Percentiles rank a stretch among this genome's conserved stretches.
These are phyloP conservation scores for Paramecium biaurelia DNA, from an alignment of 73 alveolate species.

Conservation along the genomic window DNA sequence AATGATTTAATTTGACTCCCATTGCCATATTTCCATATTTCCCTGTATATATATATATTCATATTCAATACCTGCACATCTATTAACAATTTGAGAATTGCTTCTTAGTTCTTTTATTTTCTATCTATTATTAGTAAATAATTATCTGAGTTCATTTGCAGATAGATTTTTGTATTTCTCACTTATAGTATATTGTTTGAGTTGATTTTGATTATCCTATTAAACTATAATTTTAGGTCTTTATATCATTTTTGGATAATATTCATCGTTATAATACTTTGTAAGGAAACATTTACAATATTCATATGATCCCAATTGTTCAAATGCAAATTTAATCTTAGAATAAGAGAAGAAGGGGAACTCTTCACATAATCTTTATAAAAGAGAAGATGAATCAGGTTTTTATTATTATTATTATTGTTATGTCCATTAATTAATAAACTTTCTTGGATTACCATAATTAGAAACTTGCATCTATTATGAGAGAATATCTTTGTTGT, in stretches of 20 bases:
- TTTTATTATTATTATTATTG: background rate
- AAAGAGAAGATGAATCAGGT: background rate
- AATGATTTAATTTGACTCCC: background rate
- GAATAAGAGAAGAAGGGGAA: constrained; percentile 11
- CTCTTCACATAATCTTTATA: background rate
- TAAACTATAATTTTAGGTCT: background rate
- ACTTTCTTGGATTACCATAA: background rate
- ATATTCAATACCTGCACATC: constrained; percentile 1
- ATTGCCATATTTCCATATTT: background rate
- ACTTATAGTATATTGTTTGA: background rate
- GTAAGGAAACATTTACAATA: background rate
- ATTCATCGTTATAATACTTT: background rate
- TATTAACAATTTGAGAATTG: background rate
- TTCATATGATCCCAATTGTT: background rate
- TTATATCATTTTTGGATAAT: background rate
- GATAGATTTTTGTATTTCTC: background rate
- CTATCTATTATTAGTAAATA: background rate
- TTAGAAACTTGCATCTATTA: background rate
- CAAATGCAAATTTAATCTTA: constrained; percentile 7
- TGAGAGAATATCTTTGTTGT: background rate
- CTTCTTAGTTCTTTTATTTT: background rate
- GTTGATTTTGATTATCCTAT: background rate
- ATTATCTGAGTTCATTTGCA: background rate
- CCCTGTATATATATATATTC: background rate
- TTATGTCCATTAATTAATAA: background rate